phyloP scores from a whole-genome alignment of 306 rosid species.

The Herpetospermum pedunculosum region DNA sequence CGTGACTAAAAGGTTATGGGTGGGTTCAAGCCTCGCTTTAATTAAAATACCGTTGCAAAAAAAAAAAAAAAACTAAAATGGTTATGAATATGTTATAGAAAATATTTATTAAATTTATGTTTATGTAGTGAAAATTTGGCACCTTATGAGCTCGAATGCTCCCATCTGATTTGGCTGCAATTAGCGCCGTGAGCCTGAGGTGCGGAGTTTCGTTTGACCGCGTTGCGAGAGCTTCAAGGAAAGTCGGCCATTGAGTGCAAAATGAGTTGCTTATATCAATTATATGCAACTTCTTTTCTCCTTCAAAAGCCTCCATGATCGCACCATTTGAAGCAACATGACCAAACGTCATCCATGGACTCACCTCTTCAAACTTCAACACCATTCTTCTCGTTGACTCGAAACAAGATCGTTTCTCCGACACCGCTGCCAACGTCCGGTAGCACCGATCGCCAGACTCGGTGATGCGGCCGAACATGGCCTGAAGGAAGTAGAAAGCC shows the following conservation, averaged over 20 bases:
- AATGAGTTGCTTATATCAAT: conserved; percentile 75
- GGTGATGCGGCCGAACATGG: conserved; percentile 59
- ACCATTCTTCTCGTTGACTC: conserved; percentile 64
- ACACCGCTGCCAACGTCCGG: conserved; percentile 44
- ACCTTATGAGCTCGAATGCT: background rate
- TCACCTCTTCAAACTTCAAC: conserved; percentile 73
- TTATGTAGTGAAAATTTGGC: background rate
- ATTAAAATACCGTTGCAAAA: too few relatives aligned
- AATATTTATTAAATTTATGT: too few relatives aligned
- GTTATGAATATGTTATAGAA: too few relatives aligned
- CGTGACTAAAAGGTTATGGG: too few relatives aligned
- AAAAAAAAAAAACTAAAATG: too few relatives aligned
- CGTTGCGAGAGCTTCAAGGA: conserved; percentile 77
- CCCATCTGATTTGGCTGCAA: conserved; percentile 22
- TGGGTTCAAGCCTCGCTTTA: too few relatives aligned
- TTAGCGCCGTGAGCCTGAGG: conserved; percentile 55
- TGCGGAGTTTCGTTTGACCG: conserved; percentile 67
- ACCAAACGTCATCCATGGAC: conserved; percentile 93
- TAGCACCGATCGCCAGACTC: conserved; percentile 65
- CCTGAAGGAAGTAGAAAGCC: conserved; percentile 70
- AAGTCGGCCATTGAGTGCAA: conserved; percentile 97
- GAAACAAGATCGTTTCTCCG: conserved; percentile 68
- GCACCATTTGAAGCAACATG: conserved; percentile 90
- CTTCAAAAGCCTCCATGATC: conserved; percentile 77
- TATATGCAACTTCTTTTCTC: conserved; percentile 63